Conservation (phyloP, 2,329 filamentous ascomycete species). For the Westerdykella sp. region DNA sequence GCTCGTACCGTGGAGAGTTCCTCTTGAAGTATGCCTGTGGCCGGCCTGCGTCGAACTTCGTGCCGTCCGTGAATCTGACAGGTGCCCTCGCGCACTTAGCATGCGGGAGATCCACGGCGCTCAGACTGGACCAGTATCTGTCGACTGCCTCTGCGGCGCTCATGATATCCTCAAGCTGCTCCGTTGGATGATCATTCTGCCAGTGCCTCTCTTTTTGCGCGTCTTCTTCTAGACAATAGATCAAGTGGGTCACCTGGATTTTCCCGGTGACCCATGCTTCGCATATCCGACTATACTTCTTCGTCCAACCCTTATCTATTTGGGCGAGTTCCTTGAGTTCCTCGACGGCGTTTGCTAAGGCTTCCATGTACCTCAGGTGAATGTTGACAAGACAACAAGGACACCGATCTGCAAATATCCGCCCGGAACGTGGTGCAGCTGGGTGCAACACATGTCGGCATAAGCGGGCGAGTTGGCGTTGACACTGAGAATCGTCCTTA, state of each 20-base stretch:
- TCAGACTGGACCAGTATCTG: slow-evolving; percentile 18
- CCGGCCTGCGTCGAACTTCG: slow-evolving; percentile 17
- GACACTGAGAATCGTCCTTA: neutral
- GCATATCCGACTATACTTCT: slow-evolving; percentile 9
- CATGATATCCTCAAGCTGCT: slow-evolving; percentile 9
- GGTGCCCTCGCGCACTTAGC: neutral
- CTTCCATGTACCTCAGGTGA: slow-evolving; percentile 20
- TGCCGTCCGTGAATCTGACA: slow-evolving; percentile 10
- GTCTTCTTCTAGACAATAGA: slow-evolving; percentile 16
- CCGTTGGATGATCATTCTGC: slow-evolving; percentile 10
- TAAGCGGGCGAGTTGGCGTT: slow-evolving; percentile 7
- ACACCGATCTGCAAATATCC: slow-evolving; percentile 14
- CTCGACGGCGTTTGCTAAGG: slow-evolving; percentile 17
- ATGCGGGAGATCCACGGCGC: neutral
- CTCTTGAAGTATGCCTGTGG: slow-evolving; percentile 20
- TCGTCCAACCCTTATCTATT: slow-evolving; percentile 13
- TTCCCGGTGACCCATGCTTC: slow-evolving; percentile 23
- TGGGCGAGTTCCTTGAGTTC: slow-evolving; percentile 14
- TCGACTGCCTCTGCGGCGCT: slow-evolving; percentile 21
- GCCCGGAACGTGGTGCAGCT: slow-evolving; percentile 1
- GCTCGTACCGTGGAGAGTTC: slow-evolving; percentile 24
- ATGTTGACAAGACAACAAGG: slow-evolving; percentile 24
- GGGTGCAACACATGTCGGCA: slow-evolving; percentile 23
- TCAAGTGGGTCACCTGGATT: slow-evolving; percentile 14
- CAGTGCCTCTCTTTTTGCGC: slow-evolving; percentile 16